Percentiles rank a stretch among this genome's conserved stretches.
phyloP scores from a whole-genome alignment of 495 filamentous ascomycete species.

The Penicillium samsonianum region DNA sequence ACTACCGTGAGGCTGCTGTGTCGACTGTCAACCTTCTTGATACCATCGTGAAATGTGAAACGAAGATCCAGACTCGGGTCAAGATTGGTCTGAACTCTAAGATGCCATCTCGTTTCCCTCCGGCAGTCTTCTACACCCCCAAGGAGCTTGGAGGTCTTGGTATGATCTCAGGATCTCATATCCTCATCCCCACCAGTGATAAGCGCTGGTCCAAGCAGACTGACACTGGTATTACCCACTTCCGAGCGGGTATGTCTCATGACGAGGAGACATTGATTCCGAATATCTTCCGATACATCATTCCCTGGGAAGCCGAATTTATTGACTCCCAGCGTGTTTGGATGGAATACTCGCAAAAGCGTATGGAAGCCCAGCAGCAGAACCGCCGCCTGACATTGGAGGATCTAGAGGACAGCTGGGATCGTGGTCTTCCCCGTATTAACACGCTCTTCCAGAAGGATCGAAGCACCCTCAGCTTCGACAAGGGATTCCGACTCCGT shows the following conservation, averaged over 20 bases:
- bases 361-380: slow-evolving; percentile 94
- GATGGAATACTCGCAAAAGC: slow-evolving; percentile 99
- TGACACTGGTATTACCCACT: slow-evolving; percentile 95
- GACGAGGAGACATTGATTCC: slow-evolving; percentile 98
- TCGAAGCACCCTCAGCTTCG: slow-evolving; percentile 93
- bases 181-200: slow-evolving; percentile 96
- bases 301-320: slow-evolving; percentile 99
- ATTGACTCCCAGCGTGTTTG: slow-evolving; percentile 98
- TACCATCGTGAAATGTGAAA: slow-evolving; percentile 99
- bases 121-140: slow-evolving; percentile 98
- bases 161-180: slow-evolving; percentile 99
- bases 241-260: slow-evolving; percentile 96
- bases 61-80: slow-evolving; percentile 98
- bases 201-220: slow-evolving; percentile 99
- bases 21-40: slow-evolving; percentile 94
- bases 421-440: slow-evolving; percentile 95
- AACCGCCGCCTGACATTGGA: slow-evolving; percentile 94
- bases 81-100: slow-evolving; percentile 99
- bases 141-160: slow-evolving; percentile 97
- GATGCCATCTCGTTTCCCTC: slow-evolving; percentile 99
- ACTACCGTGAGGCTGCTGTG: slow-evolving; percentile 98
- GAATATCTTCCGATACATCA: slow-evolving; percentile 99
- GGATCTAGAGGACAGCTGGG: slow-evolving; percentile 98
- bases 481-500: slow-evolving; percentile 95
- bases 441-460: slow-evolving; percentile 99